Base-by-base conservation (phyloP, 306 rosid genomes). In the Mimosa pudica region DNA sequence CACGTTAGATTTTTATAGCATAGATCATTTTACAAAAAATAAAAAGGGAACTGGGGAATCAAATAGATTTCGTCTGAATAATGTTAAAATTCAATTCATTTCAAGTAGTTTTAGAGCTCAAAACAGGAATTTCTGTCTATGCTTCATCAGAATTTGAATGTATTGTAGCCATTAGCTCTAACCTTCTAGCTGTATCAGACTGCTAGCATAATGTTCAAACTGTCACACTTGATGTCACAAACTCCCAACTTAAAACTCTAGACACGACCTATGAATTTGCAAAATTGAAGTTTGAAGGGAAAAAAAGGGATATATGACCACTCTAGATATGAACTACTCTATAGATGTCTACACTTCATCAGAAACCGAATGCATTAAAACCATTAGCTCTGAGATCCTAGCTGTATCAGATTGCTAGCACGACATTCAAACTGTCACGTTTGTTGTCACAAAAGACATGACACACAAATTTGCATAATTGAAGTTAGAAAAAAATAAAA, bases 81-180 rank as follows among this genome's bases (percentile, higher is more conserved):
- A 18, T n/a, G 17, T 68, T 42, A 68, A 44, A 68, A 18, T 36
- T 42, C 65, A 62, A 49, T 20, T 8, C 12, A 70, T 70, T 70
- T 45, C 41, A 45, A 44, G 20, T 70, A 20, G n/a, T 70, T 70
- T 46, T 70, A 18, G 57, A 70, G 74, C 8, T 46, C 45, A 2
- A 20, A 44, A 20, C 11, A 36, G 75, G 60, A 61, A 73, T 33
- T 60, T 58, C 41, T 65, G n/a, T 81, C 63, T 10, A 74, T 36
- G 73, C 47, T 79, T 63, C 47, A 74, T 70, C 65, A 70, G 48
- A 69, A 24, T 35, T 55, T 74, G 65, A 49, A 70, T 78, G 35
- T 70, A 54, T 48, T 35, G 20, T 42, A 51, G 41, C 49, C 58
- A 20, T 44, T 63, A 54, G 17, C 69, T 45, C n/a, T 8, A 17